Evolutionary conservation across 2,329 filamentous ascomycete species (phyloP), one percentile per base, ranked within the genome.

Genomic region (Trichoderma endophyticum): DNA sequence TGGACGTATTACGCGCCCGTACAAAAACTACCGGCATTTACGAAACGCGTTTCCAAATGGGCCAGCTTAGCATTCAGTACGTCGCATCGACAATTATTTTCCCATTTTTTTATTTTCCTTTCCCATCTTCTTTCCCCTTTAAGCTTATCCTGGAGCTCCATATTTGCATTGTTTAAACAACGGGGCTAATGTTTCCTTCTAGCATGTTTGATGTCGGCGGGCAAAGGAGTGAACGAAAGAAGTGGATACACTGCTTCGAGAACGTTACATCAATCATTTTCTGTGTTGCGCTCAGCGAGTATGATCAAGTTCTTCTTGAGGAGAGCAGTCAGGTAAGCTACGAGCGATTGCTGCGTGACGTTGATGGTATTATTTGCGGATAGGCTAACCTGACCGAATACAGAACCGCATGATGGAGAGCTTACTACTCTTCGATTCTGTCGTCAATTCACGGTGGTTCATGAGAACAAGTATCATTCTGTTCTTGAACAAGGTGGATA

Each of bases 351-450:
- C 5, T 51, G 39, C 56, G 14, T 15, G 28, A n/a, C 3, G 21
- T 24, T 6, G 32, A 36, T 30, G 12, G 21, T 24, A 36, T 59
- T 5, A 43, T 59, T 18, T n/a, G n/a, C 24, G 36, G 15, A 43
- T 30, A 59, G 51, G 6, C 61, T 51, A 21, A 66, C 70, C 26
- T 26, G 18, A 34, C 18, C 60, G n/a, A 39, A 70, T 30, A 15
- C 76, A 97, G 94, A 99, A 99, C 81, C 96, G 96, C 74, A 99
- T 99, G 96, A 97, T 98, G 94, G 96, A 99, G 82, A 97, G 94
- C 79, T 83, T 99, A 67, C 89, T 98, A 18, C 88, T 99, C 5
- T 99, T 99, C 81, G 96, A 99, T 83, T 98, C 95, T 1, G 96
- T 99, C 5, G 96, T 99, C 77, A 99, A 99, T 83, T 98, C 96